phyloP scores from a whole-genome alignment of 192 early-diverging fungal genomes.

The Umbelopsis isabellina region DNA sequence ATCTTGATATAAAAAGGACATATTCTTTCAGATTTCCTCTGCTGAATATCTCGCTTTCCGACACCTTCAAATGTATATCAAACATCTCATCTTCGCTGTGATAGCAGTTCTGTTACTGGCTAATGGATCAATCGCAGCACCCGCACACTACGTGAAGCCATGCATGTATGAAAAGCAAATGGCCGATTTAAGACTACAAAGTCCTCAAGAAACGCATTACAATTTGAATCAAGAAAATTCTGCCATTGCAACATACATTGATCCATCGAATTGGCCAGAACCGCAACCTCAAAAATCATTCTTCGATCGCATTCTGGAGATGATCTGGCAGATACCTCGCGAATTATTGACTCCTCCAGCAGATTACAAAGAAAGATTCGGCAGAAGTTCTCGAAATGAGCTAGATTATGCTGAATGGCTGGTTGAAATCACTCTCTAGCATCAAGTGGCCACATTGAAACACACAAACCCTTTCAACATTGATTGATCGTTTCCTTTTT shows the following conservation, averaged over 20 bases:
- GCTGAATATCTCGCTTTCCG: neutral
- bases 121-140: neutral
- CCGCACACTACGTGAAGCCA: neutral
- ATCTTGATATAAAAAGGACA: too few relatives aligned
- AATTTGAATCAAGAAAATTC: neutral
- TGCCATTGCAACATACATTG: constrained; percentile 12
- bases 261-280: constrained; percentile 1
- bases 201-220: too few relatives aligned
- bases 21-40: too few relatives aligned
- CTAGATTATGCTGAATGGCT: constrained; percentile 15
- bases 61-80: neutral
- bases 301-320: neutral
- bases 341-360: neutral
- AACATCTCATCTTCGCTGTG: neutral
- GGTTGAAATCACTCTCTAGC: constrained; percentile 5
- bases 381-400: constrained; percentile 10
- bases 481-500: too few relatives aligned
- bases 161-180: too few relatives aligned
- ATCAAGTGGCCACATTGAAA: neutral
- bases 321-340: neutral
- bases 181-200: too few relatives aligned
- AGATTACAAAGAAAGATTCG: constrained; percentile 4
- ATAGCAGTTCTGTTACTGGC: neutral
- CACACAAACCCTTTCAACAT: neutral
- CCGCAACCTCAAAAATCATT: neutral